Conservation (phyloP, 805 yeast species). For the Nakazawaea siamensis region DNA sequence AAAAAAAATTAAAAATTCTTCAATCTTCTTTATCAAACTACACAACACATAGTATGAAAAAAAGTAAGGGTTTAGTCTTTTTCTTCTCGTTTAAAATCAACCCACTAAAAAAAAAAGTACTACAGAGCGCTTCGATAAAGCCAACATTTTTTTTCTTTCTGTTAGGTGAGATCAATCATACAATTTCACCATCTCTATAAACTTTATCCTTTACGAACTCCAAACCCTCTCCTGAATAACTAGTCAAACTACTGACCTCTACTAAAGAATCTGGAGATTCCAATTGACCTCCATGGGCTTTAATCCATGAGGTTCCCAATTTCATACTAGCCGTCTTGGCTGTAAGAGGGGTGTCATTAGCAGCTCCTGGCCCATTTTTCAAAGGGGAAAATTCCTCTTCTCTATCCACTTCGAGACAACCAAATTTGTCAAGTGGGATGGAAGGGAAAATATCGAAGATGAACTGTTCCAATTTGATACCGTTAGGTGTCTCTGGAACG, state of each 20-base stretch:
- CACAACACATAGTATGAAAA: too few relatives aligned
- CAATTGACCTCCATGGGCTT: slow-evolving; percentile 58
- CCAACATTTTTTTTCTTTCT: too few relatives aligned
- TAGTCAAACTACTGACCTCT: slow-evolving; percentile 70
- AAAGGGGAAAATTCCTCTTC: slow-evolving; percentile 85
- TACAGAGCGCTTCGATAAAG: too few relatives aligned
- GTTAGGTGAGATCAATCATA: too few relatives aligned
- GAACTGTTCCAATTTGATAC: slow-evolving; percentile 92
- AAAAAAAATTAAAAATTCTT: too few relatives aligned
- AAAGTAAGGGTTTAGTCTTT: too few relatives aligned
- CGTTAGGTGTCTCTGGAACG: slow-evolving; percentile 76
- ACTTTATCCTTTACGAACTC: slow-evolving; percentile 41
- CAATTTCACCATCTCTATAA: slow-evolving; percentile 12
- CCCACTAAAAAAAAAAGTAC: too few relatives aligned
- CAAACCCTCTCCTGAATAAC: slow-evolving; percentile 72
- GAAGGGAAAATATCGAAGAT: slow-evolving; percentile 93
- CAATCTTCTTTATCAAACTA: too few relatives aligned
- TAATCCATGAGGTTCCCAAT: slow-evolving; percentile 70
- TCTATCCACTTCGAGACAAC: slow-evolving; percentile 87
- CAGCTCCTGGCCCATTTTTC: slow-evolving; percentile 83
- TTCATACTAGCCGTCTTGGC: slow-evolving; percentile 57
- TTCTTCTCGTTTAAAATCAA: too few relatives aligned
- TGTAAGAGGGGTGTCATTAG: slow-evolving; percentile 78
- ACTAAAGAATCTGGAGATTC: slow-evolving; percentile 38
- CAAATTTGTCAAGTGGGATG: slow-evolving; percentile 64